phyloP scores from a whole-genome alignment of 1,284 basidiomycete species.

The Laetiporus sulphureus region DNA sequence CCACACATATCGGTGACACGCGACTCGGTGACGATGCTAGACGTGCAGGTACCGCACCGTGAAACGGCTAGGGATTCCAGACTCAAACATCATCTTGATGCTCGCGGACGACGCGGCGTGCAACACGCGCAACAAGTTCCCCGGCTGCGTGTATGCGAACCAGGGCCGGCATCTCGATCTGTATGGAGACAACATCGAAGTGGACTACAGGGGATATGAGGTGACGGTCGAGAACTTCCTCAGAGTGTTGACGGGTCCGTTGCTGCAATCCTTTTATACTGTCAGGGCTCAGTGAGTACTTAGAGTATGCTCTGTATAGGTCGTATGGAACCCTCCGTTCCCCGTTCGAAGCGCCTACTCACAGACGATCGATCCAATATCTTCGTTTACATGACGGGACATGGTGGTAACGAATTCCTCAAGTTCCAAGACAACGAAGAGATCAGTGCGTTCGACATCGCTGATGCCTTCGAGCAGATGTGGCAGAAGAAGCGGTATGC shows the following conservation, averaged over 20 bases:
- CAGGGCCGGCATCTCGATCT: constrained; percentile 77
- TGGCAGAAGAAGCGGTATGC: constrained; percentile 85
- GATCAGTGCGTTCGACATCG: constrained; percentile 92
- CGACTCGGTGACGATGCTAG: not conserved
- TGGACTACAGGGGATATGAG: constrained; percentile 97
- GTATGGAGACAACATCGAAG: constrained; percentile 95
- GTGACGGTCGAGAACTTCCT: constrained; percentile 97
- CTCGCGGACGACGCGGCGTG: constrained; percentile 96
- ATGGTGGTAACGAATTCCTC: constrained; percentile 96
- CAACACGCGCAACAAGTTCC: constrained; percentile 88
- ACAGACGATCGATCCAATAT: constrained; percentile 92
- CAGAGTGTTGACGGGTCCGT: constrained; percentile 79
- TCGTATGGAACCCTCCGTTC: constrained; percentile 70
- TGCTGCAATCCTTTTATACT: too few species aligned
- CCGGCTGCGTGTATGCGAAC: constrained; percentile 88
- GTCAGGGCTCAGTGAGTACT: not conserved
- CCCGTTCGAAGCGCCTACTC: constrained; percentile 87
- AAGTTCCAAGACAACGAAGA: constrained; percentile 99
- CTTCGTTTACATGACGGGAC: constrained; percentile 97
- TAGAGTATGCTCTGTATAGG: constrained; percentile 39
- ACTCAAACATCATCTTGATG: constrained; percentile 99
- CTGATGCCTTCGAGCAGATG: constrained; percentile 98
- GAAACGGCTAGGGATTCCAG: constrained; percentile 95
- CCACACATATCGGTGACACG: not conserved
- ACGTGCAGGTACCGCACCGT: constrained; percentile 87